These are phyloP conservation scores for Plantago elongata DNA, from an alignment of 257 asterid genomes.

Conservation along the genomic window DNA sequence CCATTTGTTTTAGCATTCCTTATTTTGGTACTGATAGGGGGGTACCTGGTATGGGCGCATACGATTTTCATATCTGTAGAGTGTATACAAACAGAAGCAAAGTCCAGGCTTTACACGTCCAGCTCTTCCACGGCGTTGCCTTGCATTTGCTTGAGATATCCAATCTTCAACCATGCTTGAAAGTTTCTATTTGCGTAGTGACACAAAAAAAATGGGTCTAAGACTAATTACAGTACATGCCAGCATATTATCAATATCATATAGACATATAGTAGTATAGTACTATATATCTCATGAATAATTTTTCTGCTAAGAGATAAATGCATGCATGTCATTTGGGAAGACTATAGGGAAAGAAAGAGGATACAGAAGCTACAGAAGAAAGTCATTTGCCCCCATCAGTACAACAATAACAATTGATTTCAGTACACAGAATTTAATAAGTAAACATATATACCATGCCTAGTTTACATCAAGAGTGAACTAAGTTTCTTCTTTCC, in stretches of 20 bases:
- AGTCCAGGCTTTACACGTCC: conserved; percentile 99
- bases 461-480: background rate
- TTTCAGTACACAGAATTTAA: too few relatives aligned
- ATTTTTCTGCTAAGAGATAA: conserved; percentile 2
- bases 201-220: conserved; percentile 3
- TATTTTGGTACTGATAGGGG: conserved; percentile 11
- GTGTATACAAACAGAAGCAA: conserved; percentile 87
- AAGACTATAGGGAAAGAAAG: conserved; percentile 11
- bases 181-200: conserved; percentile 53
- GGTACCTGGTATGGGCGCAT: conserved; percentile 93
- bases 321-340: background rate
- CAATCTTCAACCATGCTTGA: conserved; percentile 99
- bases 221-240: conserved; percentile 1
- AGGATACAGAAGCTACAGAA: background rate
- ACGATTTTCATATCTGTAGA: conserved; percentile 74
- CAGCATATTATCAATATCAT: background rate
- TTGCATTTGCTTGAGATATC: conserved; percentile 97
- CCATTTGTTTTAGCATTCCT: conserved; percentile 2
- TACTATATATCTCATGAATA: background rate
- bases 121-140: conserved; percentile 99
- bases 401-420: too few relatives aligned
- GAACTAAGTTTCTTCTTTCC: background rate
- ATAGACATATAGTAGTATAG: too few relatives aligned
- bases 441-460: too few relatives aligned
- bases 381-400: too few relatives aligned